Percentiles rank a stretch among this genome's conserved stretches.
These are phyloP conservation scores for Stephanodiscus minutulus DNA, from an alignment of 108 stramenopile genomes.

Conservation along the genomic window DNA sequence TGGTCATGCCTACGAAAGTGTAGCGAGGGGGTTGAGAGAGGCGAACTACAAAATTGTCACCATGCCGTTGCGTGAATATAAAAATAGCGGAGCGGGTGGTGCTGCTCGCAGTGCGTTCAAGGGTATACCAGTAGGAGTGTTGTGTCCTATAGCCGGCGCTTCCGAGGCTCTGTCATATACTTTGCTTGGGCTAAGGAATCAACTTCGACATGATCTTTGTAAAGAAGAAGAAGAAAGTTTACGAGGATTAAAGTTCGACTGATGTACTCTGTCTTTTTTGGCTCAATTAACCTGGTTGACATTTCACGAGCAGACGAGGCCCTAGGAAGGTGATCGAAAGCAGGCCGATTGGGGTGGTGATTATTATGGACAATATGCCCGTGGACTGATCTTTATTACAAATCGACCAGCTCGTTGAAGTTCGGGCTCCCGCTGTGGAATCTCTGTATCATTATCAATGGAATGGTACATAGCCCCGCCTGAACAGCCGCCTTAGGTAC, in stretches of 20 bases:
- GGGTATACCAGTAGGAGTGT: constrained; percentile 79
- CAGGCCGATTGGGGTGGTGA: constrained; percentile 36
- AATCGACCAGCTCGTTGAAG: neutral
- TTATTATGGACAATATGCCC: constrained; percentile 23
- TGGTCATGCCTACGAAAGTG: constrained; percentile 64
- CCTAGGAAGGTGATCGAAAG: constrained; percentile 22
- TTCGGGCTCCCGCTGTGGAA: neutral
- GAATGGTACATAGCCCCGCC: constrained; percentile 48
- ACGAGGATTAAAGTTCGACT: constrained; percentile 18
- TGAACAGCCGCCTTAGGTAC: constrained; percentile 61
- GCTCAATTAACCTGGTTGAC: no score
- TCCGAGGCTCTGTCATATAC: constrained; percentile 82
- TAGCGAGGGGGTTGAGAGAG: constrained; percentile 68
- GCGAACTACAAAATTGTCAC: constrained; percentile 82
- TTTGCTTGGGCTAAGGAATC: constrained; percentile 78
- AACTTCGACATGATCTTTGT: constrained; percentile 76
- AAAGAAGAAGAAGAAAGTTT: constrained; percentile 69
- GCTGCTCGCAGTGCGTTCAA: constrained; percentile 65
- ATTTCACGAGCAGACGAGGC: neutral
- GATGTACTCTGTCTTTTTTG: neutral
- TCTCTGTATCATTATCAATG: constrained; percentile 32
- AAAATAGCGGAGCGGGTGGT: constrained; percentile 59
- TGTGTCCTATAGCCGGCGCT: constrained; percentile 77
- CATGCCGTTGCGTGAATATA: constrained; percentile 76
- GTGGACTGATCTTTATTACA: constrained; percentile 1